A percentile compares a stretch with the other conserved stretches of the same genome.
Evolutionary conservation across 2,329 filamentous ascomycete genomes (phyloP).

Genomic region (Aspergillus hiratsukae): DNA sequence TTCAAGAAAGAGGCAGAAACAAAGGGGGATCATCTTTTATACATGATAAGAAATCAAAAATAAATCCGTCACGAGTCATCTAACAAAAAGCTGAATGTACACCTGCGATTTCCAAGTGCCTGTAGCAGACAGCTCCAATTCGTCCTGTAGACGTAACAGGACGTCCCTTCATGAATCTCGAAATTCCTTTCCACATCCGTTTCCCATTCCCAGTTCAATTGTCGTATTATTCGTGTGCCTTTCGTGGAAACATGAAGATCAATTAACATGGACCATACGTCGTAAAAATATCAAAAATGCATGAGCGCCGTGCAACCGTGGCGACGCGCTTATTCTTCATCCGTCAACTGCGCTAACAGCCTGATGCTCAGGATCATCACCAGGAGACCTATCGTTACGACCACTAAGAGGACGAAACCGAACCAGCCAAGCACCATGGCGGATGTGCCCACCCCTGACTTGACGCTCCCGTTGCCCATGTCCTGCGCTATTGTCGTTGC

Average conservation of each 20-base stretch:
- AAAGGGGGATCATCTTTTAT: conserved; percentile 11
- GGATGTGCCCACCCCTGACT: conserved; percentile 81
- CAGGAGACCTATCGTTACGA: conserved; percentile 89
- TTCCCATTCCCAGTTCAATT: conserved; percentile 1
- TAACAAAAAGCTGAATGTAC: neutral
- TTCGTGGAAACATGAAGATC: conserved; percentile 7
- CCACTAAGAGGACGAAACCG: conserved; percentile 84
- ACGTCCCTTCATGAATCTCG: conserved; percentile 7
- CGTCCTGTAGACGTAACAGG: neutral
- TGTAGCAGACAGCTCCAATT: conserved; percentile 6
- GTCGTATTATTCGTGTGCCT: conserved; percentile 16
- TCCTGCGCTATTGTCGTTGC: conserved; percentile 91
- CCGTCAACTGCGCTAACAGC: conserved; percentile 61
- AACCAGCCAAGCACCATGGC: conserved; percentile 99
- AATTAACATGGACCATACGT: conserved; percentile 1
- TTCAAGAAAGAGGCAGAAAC: conserved; percentile 1
- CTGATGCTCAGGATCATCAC: conserved; percentile 96
- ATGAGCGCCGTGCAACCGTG: neutral
- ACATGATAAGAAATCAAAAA: conserved; percentile 5
- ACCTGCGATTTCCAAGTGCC: neutral
- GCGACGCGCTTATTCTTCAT: conserved; percentile 30
- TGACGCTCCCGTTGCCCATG: conserved; percentile 82
- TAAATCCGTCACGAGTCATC: neutral
- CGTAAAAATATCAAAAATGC: conserved; percentile 1
- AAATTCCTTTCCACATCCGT: conserved; percentile 1